Base-by-base conservation (phyloP, 768 basidiomycete genomes). In the Phlebiopsis gigantea region DNA sequence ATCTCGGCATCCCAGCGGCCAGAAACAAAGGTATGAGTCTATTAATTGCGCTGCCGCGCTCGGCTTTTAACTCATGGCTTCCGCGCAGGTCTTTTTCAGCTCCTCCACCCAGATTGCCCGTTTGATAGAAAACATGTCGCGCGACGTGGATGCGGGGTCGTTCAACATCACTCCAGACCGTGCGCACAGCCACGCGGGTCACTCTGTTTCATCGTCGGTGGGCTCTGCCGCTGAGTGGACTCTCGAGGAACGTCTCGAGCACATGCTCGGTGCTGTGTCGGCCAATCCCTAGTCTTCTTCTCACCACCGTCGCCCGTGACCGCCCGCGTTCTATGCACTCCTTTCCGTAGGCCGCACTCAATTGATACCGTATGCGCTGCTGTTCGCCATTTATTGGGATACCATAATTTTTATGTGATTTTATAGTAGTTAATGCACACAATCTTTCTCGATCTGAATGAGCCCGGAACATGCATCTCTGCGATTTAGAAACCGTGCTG, bases 121-220 rank as follows among this genome's bases (percentile, higher is more conserved):
- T 62, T 77, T 93, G 57, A 90, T 93, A 56, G 91, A 93, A 66
- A 83, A 73, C 64, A 81, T 93, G 66, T 91, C 90, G 46, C 85
- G 85, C 67, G 87, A 84, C 29, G 83, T 84, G 75, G 91, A 93
- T 61, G 77, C 88, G 42, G 91, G 89, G 46, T 87, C 90, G 34
- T 91, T 92, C 76, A 92, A 92, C 66, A 82, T 92, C 66, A 66
- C 77, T 34, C 79, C 83, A 12, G 70, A 75, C 61, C 63, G 61
- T 55, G 61, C 53, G 51, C 54, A 55, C 28, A 42, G 47, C 9
- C 54, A 43, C 24, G 39, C 41, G 31, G 54, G 42, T 21, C 84
- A 84, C 62, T 85, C 88, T 19, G 71, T 79, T 17, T 74, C 87
- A 25, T 84, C 82, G 41, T 88, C 87, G 19, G 50, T 75, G 41